Evolutionary conservation across 2,329 filamentous ascomycete genomes (phyloP), one percentile per base, ranked within the genome.

Genomic region (Alternaria brassicicola): DNA sequence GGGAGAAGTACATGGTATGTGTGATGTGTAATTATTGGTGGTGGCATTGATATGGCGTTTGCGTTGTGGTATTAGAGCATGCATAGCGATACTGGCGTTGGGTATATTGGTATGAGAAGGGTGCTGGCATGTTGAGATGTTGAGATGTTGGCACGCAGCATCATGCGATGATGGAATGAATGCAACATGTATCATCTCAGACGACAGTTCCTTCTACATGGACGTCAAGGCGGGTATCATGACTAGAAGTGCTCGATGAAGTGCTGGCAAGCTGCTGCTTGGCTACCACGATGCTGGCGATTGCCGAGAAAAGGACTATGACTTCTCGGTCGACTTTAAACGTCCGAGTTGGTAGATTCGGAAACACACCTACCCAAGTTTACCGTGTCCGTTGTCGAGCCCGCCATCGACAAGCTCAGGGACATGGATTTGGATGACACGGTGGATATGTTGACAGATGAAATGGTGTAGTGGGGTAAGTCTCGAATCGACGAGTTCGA

Each of bases 71-170:
- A 21, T 13, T n/a, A 25, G 35, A n/a, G 17, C 21, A 55, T 50
- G 52, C 52, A 55, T 55, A 55, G 52, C 52, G 36, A 55, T 42
- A 12, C 19, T 21, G 52, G 52, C 45, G 52, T 48, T 42, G 35
- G 43, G 28, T 30, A 46, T 26, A 31, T 31, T 46, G 28, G 43
- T 46, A 23, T 47, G 43, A 47, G 30, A n/a, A n/a, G 4, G 17
- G 30, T 45, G 42, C 28, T 45, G 42, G 23, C 4, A 46, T 46
- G 2, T 0, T 31, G 6, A 26, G 13, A 35, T 23, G 43, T 10
- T 7, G 19, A 35, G 30, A 47, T 35, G 43, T 25, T 25, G 43
- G 21, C 3, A 33, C 19, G 28, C 43, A 10, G 19, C 6, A 10
- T 4, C 8, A 28, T 17, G 43, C 21, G 39, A 23, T 25, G 23